Evolutionary conservation across 352 stramenopile species (phyloP), one percentile per base, ranked within the genome.

Genomic region (Pythium oligandrum): DNA sequence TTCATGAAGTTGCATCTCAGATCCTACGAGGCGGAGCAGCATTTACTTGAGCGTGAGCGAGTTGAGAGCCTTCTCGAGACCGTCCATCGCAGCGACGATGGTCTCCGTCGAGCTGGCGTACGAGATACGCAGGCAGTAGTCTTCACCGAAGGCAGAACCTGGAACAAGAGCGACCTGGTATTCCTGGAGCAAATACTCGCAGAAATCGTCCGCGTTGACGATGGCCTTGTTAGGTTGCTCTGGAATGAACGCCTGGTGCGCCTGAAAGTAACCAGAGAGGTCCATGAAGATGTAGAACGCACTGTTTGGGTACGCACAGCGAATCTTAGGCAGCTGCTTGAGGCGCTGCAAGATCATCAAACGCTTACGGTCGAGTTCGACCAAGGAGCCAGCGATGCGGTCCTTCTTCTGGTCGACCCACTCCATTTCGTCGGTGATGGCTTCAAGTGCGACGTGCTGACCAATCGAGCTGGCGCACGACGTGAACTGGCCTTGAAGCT

Each of bases 261-360:
- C 10, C 26, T n/a, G 43, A 44, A 61, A 53, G 40, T 61, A 61
- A 38, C 50, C 34, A 17, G 47, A 17, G 32, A 99, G 70, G 63
- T 98, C 92, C 38, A 95, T 75, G 44, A 98, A 89, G 39, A 98
- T 82, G 63, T 99, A 99, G 74, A 99, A 98, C 10, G 96, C 94
- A 31, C 92, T 93, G 51, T 88, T 86, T 30, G 96, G 94, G 57
- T 97, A 81, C 31, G 82, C 73, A 34, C 90, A 93, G 2, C 54
- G 67, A 11, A 98, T 61, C 32, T 88, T 62, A 3, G 87, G 77
- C 45, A 98, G 98, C 32, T 75, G 73, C n/a, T 65, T 50, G 17
- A 98, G 68, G 12, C 82, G 69, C 39, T 73, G 61, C 32, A 98
- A 61, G 10, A 98, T 86, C 66, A 90, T 96, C 73, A 98, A 85